phyloP scores from a whole-genome alignment of 129 eudicot genomes.

The Scalesia atractyloides region DNA sequence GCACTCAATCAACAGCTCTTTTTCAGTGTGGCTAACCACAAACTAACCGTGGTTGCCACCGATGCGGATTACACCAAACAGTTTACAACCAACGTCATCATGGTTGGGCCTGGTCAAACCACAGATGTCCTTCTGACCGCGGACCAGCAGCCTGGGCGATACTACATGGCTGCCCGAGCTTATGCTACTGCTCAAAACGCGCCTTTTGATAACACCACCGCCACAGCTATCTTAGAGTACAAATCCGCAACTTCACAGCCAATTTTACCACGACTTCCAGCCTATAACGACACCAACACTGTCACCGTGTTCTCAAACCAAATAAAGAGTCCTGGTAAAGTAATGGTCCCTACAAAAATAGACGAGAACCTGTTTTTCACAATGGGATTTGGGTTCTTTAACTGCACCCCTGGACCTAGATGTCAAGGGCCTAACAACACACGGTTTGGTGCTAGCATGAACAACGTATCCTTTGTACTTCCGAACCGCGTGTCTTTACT shows the following conservation, averaged over 20 bases:
- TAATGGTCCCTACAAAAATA: constrained; percentile 51
- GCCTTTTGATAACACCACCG: constrained; percentile 78
- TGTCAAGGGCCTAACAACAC: constrained; percentile 87
- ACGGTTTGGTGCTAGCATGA: constrained; percentile 81
- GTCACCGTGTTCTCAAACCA: constrained; percentile 55
- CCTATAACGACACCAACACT: constrained; percentile 69
- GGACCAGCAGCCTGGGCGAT: constrained; percentile 66
- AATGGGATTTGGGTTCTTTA: constrained; percentile 60
- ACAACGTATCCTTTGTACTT: constrained; percentile 67
- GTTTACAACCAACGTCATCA: constrained; percentile 55
- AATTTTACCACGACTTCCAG: constrained; percentile 61
- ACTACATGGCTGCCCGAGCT: constrained; percentile 88
- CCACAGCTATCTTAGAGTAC: constrained; percentile 79
- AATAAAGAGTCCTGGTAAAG: constrained; percentile 50
- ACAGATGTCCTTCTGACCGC: constrained; percentile 76
- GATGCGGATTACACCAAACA: constrained; percentile 78
- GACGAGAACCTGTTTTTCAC: constrained; percentile 59
- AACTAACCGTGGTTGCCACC: constrained; percentile 67
- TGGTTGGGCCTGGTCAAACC: constrained; percentile 93
- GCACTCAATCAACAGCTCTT: constrained; percentile 93
- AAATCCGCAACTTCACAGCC: constrained; percentile 51
- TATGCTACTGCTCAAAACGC: constrained; percentile 60
- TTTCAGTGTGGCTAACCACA: constrained; percentile 75
- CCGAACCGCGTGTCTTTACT: constrained; percentile 62
- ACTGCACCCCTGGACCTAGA: constrained; percentile 63